Base-by-base conservation (phyloP, 371 early-diverging fungal species). In the Chytridium lagenaria region DNA sequence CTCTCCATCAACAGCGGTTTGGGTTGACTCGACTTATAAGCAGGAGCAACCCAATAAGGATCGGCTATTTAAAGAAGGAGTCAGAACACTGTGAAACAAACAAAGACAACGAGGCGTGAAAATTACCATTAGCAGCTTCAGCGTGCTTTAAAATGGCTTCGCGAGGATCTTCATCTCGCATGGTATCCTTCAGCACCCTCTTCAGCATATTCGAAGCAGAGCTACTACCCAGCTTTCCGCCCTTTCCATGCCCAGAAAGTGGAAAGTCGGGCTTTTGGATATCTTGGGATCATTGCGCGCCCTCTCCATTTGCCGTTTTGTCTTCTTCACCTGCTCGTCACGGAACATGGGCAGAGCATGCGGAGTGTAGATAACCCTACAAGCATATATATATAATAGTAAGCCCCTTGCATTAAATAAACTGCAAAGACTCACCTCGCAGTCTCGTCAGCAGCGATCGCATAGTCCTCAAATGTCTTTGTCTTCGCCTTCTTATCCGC, bases 71-170 rank as follows among this genome's bases (percentile, higher is more conserved):
- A 15, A 33, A 38, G 16, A 40, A 63, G 16, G 50, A n/a, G n/a
- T n/a, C n/a, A n/a, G n/a, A 30, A 26, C 68, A 65, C 39, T 10
- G 3, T 10, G 38, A 40, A 66, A 36, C 7, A 39, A 44, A 23
- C 52, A 44, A 50, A 51, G 15, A 28, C 39, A 19, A 33, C 70
- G 28, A 51, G 28, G 38, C 72, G 44, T 12, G 44, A 44, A 19
- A 44, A 44, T 59, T 80, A 84, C 83, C 77, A 66, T 92, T 92
- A 0, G 97, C 95, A 0, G 83, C 85, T 22, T 90, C 87, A 0
- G 98, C 97, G 81, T 95, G 94, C 74, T 89, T 93, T 31, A 98
- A 83, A 73, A 98, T 87, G 12, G 96, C 98, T 69, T 93, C 98
- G 50, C 98, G 87, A 22, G 98, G 98, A 85, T 98, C 98, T 67